Evolutionary conservation across 1,284 basidiomycete genomes (phyloP).

Genomic region (Macrocystidia cucumis): DNA sequence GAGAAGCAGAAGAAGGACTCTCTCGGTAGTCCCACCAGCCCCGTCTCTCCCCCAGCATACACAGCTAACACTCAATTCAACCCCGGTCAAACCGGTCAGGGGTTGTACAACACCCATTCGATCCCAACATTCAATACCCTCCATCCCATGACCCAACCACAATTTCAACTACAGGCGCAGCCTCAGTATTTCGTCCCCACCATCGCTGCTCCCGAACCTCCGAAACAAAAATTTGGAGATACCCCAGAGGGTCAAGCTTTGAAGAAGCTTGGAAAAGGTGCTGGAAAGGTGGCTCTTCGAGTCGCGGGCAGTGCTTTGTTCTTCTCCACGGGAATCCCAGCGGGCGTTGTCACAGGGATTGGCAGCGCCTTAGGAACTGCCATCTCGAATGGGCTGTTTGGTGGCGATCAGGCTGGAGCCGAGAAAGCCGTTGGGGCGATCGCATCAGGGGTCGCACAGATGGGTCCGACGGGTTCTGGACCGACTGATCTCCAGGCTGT

Average conservation of each 20-base stretch:
- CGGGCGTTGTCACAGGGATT: not conserved
- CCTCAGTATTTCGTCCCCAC: no score
- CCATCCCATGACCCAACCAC: no score
- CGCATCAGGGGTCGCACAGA: constrained; percentile 2
- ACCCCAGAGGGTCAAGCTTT: constrained; percentile 31
- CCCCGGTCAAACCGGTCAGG: no score
- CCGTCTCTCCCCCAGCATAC: no score
- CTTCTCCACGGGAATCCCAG: not conserved
- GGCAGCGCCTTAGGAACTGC: no score
- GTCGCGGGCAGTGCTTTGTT: not conserved
- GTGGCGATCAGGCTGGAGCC: not conserved
- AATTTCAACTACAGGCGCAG: no score
- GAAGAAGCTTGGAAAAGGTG: constrained; percentile 10
- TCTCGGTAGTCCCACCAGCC: no score
- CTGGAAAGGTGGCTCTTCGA: constrained; percentile 4
- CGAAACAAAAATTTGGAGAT: constrained; percentile 15
- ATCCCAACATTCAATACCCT: no score
- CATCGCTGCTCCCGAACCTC: no score
- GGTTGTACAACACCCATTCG: no score
- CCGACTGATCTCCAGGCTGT: constrained; percentile 19
- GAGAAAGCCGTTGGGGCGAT: constrained; percentile 5
- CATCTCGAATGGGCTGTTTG: not conserved
- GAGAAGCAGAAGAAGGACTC: no score
- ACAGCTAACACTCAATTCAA: no score
- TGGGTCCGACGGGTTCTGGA: constrained; percentile 13